Percentiles rank a stretch among this genome's conserved stretches.
These are phyloP conservation scores for Phialophora tarda DNA, from an alignment of 2,329 filamentous ascomycete genomes.

Conservation along the genomic window DNA sequence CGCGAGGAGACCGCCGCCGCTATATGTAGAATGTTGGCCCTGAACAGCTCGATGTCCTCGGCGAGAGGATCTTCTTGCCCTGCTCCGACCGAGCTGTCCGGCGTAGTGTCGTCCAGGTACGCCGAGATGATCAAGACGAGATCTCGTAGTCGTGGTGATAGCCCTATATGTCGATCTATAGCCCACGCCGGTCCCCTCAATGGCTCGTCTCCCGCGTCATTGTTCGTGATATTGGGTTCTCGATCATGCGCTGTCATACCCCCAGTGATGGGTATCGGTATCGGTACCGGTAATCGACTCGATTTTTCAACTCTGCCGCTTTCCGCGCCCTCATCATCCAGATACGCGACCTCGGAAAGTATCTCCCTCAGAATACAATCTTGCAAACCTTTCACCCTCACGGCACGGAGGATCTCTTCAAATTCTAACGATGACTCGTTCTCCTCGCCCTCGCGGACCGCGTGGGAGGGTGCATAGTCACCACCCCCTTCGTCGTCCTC, in stretches of 20 bases:
- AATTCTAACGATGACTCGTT: neutral
- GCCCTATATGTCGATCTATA: neutral
- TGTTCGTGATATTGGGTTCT: neutral
- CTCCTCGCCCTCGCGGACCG: neutral
- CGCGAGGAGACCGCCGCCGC: conserved; percentile 10
- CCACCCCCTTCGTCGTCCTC: no score
- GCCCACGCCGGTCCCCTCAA: no score
- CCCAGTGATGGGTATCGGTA: neutral
- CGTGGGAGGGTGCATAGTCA: neutral
- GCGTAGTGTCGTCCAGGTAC: conserved; percentile 16
- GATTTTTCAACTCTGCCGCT: neutral
- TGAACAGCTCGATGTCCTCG: conserved; percentile 24
- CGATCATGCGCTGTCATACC: neutral
- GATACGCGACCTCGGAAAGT: conserved; percentile 16
- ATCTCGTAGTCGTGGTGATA: conserved; percentile 13
- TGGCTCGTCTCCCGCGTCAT: neutral
- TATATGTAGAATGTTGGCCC: conserved; percentile 15
- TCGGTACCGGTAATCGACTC: neutral
- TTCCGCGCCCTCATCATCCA: neutral
- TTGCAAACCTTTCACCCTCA: conserved; percentile 34
- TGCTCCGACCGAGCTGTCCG: neutral
- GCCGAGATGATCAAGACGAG: conserved; percentile 25
- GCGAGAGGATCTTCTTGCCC: conserved; percentile 12
- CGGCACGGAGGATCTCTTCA: conserved; percentile 13
- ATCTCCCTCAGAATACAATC: conserved; percentile 44